Conservation (phyloP, 2,329 filamentous ascomycete genomes). For the Didymella sp. region DNA sequence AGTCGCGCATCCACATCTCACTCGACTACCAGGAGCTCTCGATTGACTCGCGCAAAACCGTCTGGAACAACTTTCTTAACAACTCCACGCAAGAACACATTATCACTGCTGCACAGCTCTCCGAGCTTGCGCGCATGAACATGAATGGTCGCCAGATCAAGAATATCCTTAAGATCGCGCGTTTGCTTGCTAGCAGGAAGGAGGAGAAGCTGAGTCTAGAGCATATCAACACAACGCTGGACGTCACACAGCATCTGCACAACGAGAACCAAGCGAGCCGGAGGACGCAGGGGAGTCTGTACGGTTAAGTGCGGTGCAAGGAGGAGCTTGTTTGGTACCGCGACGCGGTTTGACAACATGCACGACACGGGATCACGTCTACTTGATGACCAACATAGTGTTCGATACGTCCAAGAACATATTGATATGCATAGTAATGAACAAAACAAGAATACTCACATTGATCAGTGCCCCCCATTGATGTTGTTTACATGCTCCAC, state of each 20-base stretch:
- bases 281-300: slow-evolving; percentile 38
- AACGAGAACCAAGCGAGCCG: slow-evolving; percentile 46
- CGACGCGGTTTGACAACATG: neutral
- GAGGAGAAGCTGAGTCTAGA: slow-evolving; percentile 32
- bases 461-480: neutral
- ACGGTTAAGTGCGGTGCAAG: slow-evolving; percentile 24
- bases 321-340: neutral
- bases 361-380: neutral
- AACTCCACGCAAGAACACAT: slow-evolving; percentile 21
- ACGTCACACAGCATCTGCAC: slow-evolving; percentile 51
- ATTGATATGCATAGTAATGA: neutral
- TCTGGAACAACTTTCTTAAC: slow-evolving; percentile 44
- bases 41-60: slow-evolving; percentile 26
- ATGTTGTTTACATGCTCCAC: neutral
- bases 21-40: slow-evolving; percentile 40
- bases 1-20: slow-evolving; percentile 43
- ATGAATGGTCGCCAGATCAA: slow-evolving; percentile 62
- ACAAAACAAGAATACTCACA: neutral
- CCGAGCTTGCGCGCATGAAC: slow-evolving; percentile 51
- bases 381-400: neutral
- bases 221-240: slow-evolving; percentile 46
- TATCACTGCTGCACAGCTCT: slow-evolving; percentile 40
- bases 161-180: slow-evolving; percentile 50
- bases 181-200: slow-evolving; percentile 37
- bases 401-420: neutral